phyloP scores from a whole-genome alignment of 768 basidiomycete species.

The Collybia nuda region DNA sequence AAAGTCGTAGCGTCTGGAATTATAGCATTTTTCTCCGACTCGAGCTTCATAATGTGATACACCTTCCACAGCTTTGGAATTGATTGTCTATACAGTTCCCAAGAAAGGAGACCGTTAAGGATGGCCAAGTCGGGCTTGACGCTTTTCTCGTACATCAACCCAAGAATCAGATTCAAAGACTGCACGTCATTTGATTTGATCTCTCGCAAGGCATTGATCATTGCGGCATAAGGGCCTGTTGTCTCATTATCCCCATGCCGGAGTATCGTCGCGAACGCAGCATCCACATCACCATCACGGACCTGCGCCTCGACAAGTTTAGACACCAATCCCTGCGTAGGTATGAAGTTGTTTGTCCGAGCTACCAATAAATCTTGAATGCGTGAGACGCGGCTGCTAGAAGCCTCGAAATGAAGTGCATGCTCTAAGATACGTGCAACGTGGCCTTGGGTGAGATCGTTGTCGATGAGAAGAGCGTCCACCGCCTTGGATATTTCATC shows the following conservation, averaged over 20 bases:
- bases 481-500: conserved; percentile 16
- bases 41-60: conserved; percentile 37
- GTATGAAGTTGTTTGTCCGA: conserved; percentile 19
- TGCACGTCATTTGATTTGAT: conserved; percentile 24
- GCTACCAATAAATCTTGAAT: conserved; percentile 22
- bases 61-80: conserved; percentile 39
- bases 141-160: conserved; percentile 35
- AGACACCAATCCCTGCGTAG: conserved; percentile 30
- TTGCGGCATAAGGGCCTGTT: conserved; percentile 32
- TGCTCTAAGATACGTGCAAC: conserved; percentile 24
- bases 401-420: conserved; percentile 13
- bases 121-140: conserved; percentile 36
- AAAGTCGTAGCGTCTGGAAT: conserved; percentile 45
- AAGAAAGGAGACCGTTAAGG: conserved; percentile 50
- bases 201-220: conserved; percentile 36
- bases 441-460: conserved; percentile 25
- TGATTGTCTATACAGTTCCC: conserved; percentile 29
- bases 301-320: conserved; percentile 36
- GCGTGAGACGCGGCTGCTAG: conserved; percentile 12
- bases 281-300: conserved; percentile 27
- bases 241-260: conserved; percentile 14
- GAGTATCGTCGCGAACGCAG: conserved; percentile 24
- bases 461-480: conserved; percentile 18
- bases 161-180: conserved; percentile 34
- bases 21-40: conserved; percentile 26